Base-by-base conservation (phyloP, 495 filamentous ascomycete species). In the Tuber borchii region DNA sequence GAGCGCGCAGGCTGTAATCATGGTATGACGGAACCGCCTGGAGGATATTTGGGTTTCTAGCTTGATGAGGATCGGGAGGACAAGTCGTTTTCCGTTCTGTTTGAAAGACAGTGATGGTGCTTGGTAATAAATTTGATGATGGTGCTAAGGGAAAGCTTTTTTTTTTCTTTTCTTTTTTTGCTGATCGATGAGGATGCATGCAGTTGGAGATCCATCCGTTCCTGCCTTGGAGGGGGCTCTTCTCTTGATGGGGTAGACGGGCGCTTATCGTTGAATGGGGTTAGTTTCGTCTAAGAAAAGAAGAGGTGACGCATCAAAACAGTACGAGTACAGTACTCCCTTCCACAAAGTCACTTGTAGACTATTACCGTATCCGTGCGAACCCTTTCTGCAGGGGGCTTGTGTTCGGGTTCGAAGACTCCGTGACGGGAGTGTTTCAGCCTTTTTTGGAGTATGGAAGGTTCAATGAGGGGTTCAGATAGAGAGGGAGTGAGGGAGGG, bases 261-360 rank as follows among this genome's bases (percentile, higher is more conserved):
- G 56, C 56, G 56, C 56, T 65, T 65, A 65, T 65, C 34, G 16
- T 65, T 12, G 26, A 26, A 65, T 14, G 14, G 26, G 56, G 56
- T 65, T 65, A 34, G 56, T 65, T 34, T 65, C 56, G 56, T 65
- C 56, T 65, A 65, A 34, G 56, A 65, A 65, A 65, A 65, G 56
- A 61, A 61, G 56, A 65, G 10, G 51, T 10, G 3, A 12, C 51
- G n/a, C 51, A 2, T 0, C 48, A 20, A 51, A 22, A 51, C 22
- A 8, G 20, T n/a, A 51, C 46, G 7, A 0, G 26, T 19, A n/a
- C n/a, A 37, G 1, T 37, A 37, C 2, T 51, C 19, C 46, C 46
- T 48, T 16, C 45, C 45, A 19, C 17, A 48, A 20, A 43, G 42
- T 43, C 2, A 48, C 45, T 6, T 20, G 46, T n/a, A n/a, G n/a